Base-by-base conservation (phyloP, 2,329 filamentous ascomycete species). In the Talaromyces piceae region DNA sequence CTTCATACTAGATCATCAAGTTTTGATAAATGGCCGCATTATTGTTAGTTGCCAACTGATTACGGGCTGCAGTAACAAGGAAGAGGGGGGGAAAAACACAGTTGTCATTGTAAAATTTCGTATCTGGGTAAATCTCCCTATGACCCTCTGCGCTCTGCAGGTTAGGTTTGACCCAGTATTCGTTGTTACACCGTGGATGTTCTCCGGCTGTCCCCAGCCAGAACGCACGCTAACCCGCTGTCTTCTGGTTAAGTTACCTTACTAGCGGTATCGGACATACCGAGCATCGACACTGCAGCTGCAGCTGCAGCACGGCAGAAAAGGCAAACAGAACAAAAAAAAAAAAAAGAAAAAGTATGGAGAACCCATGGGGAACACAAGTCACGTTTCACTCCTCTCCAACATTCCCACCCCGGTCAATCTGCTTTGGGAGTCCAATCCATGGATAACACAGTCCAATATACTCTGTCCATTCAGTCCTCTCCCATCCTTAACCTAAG, bases 331-430 rank as follows among this genome's bases (percentile, higher is more conserved):
- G n/a, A n/a, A n/a, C n/a, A n/a, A n/a, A n/a, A n/a, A n/a, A n/a
- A n/a, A n/a, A n/a, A n/a, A n/a, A n/a, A n/a, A n/a, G n/a, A n/a
- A 22, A 13, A 3, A 41, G 22, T n/a, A 41, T 41, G 39, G 39
- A 43, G 39, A 43, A 43, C 39, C 39, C 39, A 43, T 22, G 39
- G 39, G 39, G 39, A 43, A 30, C n/a, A 30, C 28, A 41, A n/a
- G 20, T 23, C 20, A 41, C 16, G 16, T 9, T 18, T 1, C 6
- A 18, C 16, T 18, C 16, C 6, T 41, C 16, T 18, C 16, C 16
- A 20, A 2, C 37, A 41, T n/a, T 37, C 16, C 31, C 28, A 13
- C 28, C 28, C 28, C 28, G 28, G 28, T 30, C 28, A 30, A 13
- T 30, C 28, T 30, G 28, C 28, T 13, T 30, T n/a, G n/a, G n/a